A percentile compares a stretch with the other conserved stretches of the same genome.
Conservation (phyloP, 2,329 filamentous ascomycete species). For the Stachybotrys chlorohalonatus region DNA sequence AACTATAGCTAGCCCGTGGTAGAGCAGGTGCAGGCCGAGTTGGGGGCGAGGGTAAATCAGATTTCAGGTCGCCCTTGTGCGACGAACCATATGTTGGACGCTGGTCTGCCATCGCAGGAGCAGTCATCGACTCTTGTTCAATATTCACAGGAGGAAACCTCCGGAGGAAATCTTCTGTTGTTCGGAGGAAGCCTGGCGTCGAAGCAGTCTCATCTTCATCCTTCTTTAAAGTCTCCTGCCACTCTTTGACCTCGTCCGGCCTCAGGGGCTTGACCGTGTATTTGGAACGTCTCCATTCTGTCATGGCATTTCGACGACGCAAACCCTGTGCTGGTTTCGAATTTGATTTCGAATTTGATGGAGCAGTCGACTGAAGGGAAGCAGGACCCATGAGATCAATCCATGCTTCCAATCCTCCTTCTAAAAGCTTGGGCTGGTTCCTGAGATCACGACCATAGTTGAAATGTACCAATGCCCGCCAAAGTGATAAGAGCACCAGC, state of each 20-base stretch:
- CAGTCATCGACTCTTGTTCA: slow-evolving; percentile 51
- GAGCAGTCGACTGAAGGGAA: slow-evolving; percentile 41
- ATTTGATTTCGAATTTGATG: slow-evolving; percentile 11
- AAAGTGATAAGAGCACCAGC: slow-evolving; percentile 59
- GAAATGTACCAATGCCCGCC: slow-evolving; percentile 74
- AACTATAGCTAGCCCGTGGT: slow-evolving; percentile 68
- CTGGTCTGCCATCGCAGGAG: slow-evolving; percentile 18
- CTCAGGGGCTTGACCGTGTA: slow-evolving; percentile 59
- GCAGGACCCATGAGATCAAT: slow-evolving; percentile 66
- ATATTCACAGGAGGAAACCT: slow-evolving; percentile 66
- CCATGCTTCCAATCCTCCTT: slow-evolving; percentile 83
- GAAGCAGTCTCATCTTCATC: slow-evolving; percentile 46
- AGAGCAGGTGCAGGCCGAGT: slow-evolving; percentile 59
- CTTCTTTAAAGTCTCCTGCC: slow-evolving; percentile 66
- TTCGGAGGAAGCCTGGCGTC: slow-evolving; percentile 50
- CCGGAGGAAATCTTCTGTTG: slow-evolving; percentile 75
- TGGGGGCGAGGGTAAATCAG: slow-evolving; percentile 47
- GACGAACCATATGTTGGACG: slow-evolving; percentile 18
- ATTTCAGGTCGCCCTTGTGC: slow-evolving; percentile 30
- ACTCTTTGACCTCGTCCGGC: slow-evolving; percentile 70
- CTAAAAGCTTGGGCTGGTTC: slow-evolving; percentile 64
- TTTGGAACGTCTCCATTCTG: slow-evolving; percentile 29
- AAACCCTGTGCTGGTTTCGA: slow-evolving; percentile 7
- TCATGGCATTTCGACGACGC: slow-evolving; percentile 22
- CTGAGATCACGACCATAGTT: slow-evolving; percentile 70